A percentile compares a stretch with the other conserved stretches of the same genome.
phyloP scores from a whole-genome alignment of 108 stramenopile genomes.

The Stephanodiscus triporus region DNA sequence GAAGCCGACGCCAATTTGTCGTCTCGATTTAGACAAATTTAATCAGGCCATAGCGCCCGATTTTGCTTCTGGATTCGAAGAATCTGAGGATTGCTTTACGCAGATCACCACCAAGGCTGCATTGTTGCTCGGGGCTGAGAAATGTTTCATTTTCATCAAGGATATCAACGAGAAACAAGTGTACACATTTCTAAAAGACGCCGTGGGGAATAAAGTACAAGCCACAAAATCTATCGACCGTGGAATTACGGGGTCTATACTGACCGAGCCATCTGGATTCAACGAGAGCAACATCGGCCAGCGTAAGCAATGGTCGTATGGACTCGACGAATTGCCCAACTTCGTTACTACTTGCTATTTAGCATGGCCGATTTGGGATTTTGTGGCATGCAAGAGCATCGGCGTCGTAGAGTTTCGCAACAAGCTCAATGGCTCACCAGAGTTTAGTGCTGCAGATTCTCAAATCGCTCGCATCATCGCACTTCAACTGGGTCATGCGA shows the following conservation, averaged over 20 bases:
- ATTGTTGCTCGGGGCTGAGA: conserved; percentile 45
- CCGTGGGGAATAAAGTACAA: conserved; percentile 18
- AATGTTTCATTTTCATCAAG: conserved; percentile 47
- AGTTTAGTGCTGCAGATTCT: conserved; percentile 37
- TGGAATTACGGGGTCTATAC: conserved; percentile 41
- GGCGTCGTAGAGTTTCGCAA: conserved; percentile 56
- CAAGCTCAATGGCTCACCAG: conserved; percentile 22
- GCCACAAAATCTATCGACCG: conserved; percentile 50
- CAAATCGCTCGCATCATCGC: conserved; percentile 56
- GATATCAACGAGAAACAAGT: conserved; percentile 40
- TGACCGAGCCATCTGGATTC: conserved; percentile 39
- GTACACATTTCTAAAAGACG: conserved; percentile 44
- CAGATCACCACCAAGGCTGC: conserved; percentile 50
- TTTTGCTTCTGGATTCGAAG: conserved; percentile 49
- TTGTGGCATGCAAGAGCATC: conserved; percentile 29
- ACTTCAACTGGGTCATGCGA: conserved; percentile 48
- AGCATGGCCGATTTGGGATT: conserved; percentile 55
- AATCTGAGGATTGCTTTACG: conserved; percentile 38
- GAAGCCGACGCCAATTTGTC: conserved; percentile 14
- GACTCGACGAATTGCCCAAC: conserved; percentile 37
- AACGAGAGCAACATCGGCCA: conserved; percentile 20
- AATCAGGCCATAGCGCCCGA: conserved; percentile 40
- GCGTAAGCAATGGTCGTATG: conserved; percentile 39
- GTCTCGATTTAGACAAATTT: conserved; percentile 41
- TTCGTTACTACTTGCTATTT: conserved; percentile 47